A percentile compares a stretch with the other conserved stretches of the same genome.
Evolutionary conservation across 805 yeast genomes (phyloP).

Genomic region (Metschnikowia hibisci): DNA sequence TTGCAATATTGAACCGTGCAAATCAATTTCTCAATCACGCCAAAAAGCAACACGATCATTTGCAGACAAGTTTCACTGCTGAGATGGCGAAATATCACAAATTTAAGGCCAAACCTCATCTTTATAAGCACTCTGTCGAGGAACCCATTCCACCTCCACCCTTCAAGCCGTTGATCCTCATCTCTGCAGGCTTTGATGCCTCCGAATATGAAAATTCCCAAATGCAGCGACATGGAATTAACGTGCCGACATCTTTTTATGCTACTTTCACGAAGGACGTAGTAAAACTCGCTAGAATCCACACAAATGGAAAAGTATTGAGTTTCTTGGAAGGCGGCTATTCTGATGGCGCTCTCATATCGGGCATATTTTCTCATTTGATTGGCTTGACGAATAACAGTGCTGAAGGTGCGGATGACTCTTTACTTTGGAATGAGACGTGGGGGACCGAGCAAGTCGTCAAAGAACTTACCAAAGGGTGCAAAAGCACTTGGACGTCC

Average conservation of each 20-base stretch:
- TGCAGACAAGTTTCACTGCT: constrained; percentile 25
- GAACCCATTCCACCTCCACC: constrained; percentile 36
- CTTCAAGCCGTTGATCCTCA: constrained; percentile 51
- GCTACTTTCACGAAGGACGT: constrained; percentile 70
- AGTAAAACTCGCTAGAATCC: constrained; percentile 61
- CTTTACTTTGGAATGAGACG: constrained; percentile 49
- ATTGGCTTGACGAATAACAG: constrained; percentile 59
- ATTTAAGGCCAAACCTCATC: constrained; percentile 29
- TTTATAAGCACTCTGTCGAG: constrained; percentile 23
- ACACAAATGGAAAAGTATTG: constrained; percentile 55
- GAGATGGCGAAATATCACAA: constrained; percentile 29
- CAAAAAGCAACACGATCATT: constrained; percentile 41
- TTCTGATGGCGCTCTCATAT: constrained; percentile 73
- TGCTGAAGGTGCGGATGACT: constrained; percentile 21
- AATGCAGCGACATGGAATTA: constrained; percentile 81
- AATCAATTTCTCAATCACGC: constrained; percentile 55
- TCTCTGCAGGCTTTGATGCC: constrained; percentile 88
- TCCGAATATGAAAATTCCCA: constrained; percentile 76
- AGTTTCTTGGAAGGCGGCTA: constrained; percentile 85
- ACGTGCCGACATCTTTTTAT: constrained; percentile 78
- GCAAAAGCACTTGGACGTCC: constrained; percentile 62
- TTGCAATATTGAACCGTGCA: constrained; percentile 60
- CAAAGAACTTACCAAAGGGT: constrained; percentile 63
- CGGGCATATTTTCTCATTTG: constrained; percentile 77
- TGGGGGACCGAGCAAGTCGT: constrained; percentile 65